Percentiles rank a stretch among this genome's conserved stretches.
phyloP scores from a whole-genome alignment of 345 rosid genomes.

The Syzygium grande region DNA sequence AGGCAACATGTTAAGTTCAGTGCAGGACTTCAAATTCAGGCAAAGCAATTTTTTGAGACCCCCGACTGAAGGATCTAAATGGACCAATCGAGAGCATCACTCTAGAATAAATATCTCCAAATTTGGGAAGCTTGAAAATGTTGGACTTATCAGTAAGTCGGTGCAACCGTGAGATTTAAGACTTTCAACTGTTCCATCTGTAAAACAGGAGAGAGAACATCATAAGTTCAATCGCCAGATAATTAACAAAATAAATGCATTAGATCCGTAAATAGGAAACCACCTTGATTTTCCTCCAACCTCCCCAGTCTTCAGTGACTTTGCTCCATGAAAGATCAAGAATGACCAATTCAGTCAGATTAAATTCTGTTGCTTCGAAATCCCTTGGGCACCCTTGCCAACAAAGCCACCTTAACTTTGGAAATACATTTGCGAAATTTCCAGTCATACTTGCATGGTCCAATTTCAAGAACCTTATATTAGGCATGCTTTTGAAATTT shows the following conservation, averaged over 20 bases:
- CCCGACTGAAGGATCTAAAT: not conserved
- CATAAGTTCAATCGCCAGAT: too few relatives aligned
- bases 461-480: not conserved
- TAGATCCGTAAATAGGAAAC: not conserved
- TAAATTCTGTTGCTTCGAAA: not conserved
- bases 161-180: not conserved
- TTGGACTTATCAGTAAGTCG: not conserved
- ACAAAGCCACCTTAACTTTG: not conserved
- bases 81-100: not conserved
- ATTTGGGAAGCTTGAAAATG: accelerated
- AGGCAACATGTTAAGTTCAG: not conserved
- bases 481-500: accelerated
- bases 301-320: not conserved
- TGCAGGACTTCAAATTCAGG: not conserved
- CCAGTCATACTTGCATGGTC: not conserved
- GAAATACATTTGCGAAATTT: not conserved
- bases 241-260: too few relatives aligned
- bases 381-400: not conserved
- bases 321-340: not conserved
- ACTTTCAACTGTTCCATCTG: not conserved
- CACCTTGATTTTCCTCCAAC: not conserved
- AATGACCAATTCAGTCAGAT: not conserved
- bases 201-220: accelerated
- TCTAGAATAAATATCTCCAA: not conserved
- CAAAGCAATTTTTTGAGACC: not conserved